Conservation (phyloP, 2,329 filamentous ascomycete genomes). For the Pseudocercospora vitis region DNA sequence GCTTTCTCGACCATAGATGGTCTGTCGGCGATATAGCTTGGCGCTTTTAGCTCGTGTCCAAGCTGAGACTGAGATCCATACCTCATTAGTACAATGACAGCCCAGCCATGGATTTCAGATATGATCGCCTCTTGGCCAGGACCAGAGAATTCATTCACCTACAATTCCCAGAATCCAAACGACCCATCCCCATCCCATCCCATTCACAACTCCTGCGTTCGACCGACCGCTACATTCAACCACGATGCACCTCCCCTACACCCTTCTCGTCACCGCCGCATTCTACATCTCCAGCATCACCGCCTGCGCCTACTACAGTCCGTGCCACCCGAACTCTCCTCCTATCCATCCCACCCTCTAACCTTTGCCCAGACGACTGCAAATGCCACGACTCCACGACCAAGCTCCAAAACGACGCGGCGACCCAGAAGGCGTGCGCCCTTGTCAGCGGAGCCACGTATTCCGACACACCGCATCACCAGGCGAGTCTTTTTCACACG, state of each 20-base stretch:
- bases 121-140: too few relatives aligned
- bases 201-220: too few relatives aligned
- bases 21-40: too few relatives aligned
- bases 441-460: not conserved
- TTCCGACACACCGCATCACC: not conserved
- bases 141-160: too few relatives aligned
- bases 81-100: too few relatives aligned
- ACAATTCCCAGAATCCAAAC: too few relatives aligned
- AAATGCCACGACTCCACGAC: not conserved
- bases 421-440: not conserved
- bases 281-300: not conserved
- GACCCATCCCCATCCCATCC: too few relatives aligned
- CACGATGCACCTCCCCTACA: not conserved
- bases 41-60: too few relatives aligned
- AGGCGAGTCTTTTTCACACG: not conserved
- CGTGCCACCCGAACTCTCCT: not conserved
- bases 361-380: not conserved
- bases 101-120: too few relatives aligned
- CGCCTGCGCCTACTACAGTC: not conserved
- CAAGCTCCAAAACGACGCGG: not conserved
- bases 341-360: not conserved
- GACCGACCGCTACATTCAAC: too few relatives aligned
- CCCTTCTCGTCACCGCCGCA: not conserved
- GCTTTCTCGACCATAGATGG: too few relatives aligned
- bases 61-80: too few relatives aligned